Percentiles rank a stretch among this genome's conserved stretches.
phyloP scores from a whole-genome alignment of 768 basidiomycete genomes.

The Leccinum sublutescens region DNA sequence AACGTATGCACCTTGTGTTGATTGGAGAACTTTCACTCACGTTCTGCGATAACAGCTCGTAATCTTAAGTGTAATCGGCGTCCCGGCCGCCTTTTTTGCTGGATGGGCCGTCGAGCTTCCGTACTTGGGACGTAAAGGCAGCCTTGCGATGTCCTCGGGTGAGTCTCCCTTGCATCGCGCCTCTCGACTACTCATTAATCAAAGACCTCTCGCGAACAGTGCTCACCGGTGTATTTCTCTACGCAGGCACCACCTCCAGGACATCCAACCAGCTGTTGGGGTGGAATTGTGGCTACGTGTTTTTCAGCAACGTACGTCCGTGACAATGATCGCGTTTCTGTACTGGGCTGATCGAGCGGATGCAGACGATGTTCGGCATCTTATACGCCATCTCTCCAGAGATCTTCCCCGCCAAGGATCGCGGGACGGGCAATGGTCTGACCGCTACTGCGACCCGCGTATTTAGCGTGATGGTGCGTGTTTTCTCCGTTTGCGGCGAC shows the following conservation, averaged over 20 bases:
- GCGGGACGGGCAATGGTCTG: constrained; percentile 71
- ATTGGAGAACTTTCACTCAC: not conserved
- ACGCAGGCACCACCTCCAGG: constrained; percentile 71
- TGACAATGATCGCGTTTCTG: not conserved
- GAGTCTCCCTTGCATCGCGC: constrained; percentile 31
- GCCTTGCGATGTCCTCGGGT: constrained; percentile 62
- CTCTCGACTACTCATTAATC: constrained; percentile 33
- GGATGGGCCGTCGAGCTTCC: constrained; percentile 70
- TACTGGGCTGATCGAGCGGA: not conserved
- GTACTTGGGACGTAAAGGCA: constrained; percentile 62
- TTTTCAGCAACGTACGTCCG: constrained; percentile 44
- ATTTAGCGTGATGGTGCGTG: constrained; percentile 63
- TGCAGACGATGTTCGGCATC: constrained; percentile 72
- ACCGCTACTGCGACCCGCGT: constrained; percentile 58
- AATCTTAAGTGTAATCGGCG: constrained; percentile 62
- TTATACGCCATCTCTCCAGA: constrained; percentile 70
- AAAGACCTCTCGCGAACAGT: constrained; percentile 50
- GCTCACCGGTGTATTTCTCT: constrained; percentile 74
- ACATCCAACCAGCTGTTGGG: constrained; percentile 66
- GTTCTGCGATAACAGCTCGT: constrained; percentile 47
- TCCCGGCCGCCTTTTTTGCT: constrained; percentile 71
- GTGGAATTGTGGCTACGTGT: constrained; percentile 76
- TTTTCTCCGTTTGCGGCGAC: not conserved
- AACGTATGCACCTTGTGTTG: constrained; percentile 42
- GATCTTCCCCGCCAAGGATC: constrained; percentile 67